These are phyloP conservation scores for Cucurbita moschata DNA, from an alignment of 306 rosid genomes.

Conservation along the genomic window DNA sequence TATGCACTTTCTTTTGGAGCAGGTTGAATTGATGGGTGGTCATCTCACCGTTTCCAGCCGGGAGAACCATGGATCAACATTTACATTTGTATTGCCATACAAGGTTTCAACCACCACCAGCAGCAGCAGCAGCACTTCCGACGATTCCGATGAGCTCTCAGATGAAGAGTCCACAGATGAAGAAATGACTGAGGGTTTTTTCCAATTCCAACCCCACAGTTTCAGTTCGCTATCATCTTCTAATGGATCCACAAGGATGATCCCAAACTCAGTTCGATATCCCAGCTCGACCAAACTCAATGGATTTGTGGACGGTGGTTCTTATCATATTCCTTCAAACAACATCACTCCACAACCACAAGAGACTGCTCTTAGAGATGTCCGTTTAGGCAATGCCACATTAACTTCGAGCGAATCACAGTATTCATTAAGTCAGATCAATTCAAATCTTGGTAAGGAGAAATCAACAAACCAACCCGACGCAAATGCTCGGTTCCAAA, in stretches of 20 bases:
- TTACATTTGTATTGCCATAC: conserved; percentile 79
- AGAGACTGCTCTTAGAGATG: conserved; percentile 24
- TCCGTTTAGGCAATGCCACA: conserved; percentile 22
- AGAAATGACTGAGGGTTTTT: conserved; percentile 49
- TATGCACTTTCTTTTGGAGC: conserved; percentile 11
- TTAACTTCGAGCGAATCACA: conserved; percentile 24
- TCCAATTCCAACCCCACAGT: conserved; percentile 85
- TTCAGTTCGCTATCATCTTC: conserved; percentile 70
- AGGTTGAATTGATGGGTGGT: conserved; percentile 98
- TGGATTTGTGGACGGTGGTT: conserved; percentile 22
- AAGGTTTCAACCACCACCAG: conserved; percentile 34
- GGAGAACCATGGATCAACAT: conserved; percentile 70
- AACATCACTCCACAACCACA: conserved; percentile 16
- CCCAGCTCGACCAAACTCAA: conserved; percentile 34
- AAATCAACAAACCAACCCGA: conserved; percentile 18
- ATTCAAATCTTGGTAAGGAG: conserved; percentile 12
- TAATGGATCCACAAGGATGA: conserved; percentile 43
- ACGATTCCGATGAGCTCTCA: conserved; percentile 53
- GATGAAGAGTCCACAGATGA: conserved; percentile 42
- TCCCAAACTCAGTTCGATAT: conserved; percentile 28
- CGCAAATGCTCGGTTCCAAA: conserved; percentile 14
- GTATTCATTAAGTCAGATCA: conserved; percentile 18
- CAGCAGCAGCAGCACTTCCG: conserved; percentile 30
- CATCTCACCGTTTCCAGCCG: conserved; percentile 69
- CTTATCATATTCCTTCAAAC: conserved; percentile 23